Conservation (phyloP, 1,139 yeast genomes). For the Blastobotrys aristatus region DNA sequence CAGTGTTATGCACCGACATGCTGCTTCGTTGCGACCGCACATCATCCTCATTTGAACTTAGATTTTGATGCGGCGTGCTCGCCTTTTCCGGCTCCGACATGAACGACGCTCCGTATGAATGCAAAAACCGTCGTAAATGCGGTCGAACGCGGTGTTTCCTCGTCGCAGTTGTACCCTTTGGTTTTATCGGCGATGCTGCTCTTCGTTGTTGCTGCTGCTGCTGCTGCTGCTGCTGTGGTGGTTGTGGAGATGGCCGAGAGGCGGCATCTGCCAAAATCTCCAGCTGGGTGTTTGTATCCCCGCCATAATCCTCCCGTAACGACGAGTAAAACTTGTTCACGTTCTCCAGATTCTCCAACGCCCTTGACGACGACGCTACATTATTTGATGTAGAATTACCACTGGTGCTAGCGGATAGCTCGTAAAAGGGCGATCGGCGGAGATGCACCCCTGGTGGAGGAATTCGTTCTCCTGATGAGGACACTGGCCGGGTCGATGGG, state of each 20-base stretch:
- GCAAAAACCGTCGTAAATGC: slow-evolving; percentile 19
- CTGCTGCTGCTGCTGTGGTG: not conserved
- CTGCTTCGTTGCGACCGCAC: slow-evolving; percentile 1
- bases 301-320: slow-evolving; percentile 17
- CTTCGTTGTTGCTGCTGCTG: not conserved
- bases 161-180: too few relatives aligned
- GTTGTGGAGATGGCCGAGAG: not conserved
- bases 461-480: not conserved
- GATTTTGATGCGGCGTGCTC: not conserved
- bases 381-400: not conserved
- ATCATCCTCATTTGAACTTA: not conserved
- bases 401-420: not conserved
- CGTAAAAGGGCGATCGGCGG: slow-evolving; percentile 3
- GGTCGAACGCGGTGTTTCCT: slow-evolving; percentile 18
- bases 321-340: slow-evolving; percentile 17
- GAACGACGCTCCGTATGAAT: slow-evolving; percentile 24
- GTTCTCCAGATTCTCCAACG: slow-evolving; percentile 13
- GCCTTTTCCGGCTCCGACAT: slow-evolving; percentile 20
- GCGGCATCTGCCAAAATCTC: slow-evolving; percentile 14
- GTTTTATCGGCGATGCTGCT: slow-evolving; percentile 3
- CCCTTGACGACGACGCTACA: not conserved
- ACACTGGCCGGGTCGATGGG: not conserved
- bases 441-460: not conserved
- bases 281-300: slow-evolving; percentile 12
- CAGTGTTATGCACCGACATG: not conserved